Base-by-base conservation (phyloP, 805 yeast genomes). In the Yamadazyma akitaensis region DNA sequence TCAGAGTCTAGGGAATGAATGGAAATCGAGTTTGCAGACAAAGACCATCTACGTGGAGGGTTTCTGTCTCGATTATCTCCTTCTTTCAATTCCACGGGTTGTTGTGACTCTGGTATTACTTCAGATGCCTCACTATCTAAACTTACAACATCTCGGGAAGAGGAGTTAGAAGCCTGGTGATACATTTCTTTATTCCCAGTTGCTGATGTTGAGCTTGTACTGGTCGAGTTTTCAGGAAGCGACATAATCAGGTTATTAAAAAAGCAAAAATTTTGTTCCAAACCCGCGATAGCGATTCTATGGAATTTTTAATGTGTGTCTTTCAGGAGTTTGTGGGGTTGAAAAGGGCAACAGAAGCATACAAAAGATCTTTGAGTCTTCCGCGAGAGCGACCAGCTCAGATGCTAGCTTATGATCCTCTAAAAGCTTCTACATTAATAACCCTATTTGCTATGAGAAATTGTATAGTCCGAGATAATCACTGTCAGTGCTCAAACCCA, bases 1-100 rank as follows among this genome's bases (percentile, higher is more conserved):
- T 9, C 26, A 11, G 47, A 44, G 17, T 44, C 47, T 36, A 51
- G 46, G 4, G 54, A 51, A 19, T 32, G 17, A 13, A 13, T 13
- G 9, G 32, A 28, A 1, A 47, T 44, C 5, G 48, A 40, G 19
- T 51, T 28, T 35, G 44, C 33, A 10, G 47, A 33, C 1, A 49
- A 47, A n/a, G 41, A 37, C 14, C 47, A 31, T 37, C 49, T 37
- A 14, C 39, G 17, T 3, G 19, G 4, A 7, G 26, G 21, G 32
- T 13, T 13, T 13, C 32, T 28, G 32, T 13, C 32, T 4, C 9
- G 3, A 28, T 28, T 11, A 13, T 28, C n/a, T 11, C 10, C n/a
- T 28, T 28, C n/a, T 28, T 28, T 28, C 32, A 28, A 28, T 11
- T 28, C 41, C 7, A 38, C 33, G 2, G 41, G 41, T 16, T 26